Base-by-base conservation (phyloP, 2,329 filamentous ascomycete species). In the Rugonectria rugulosa region DNA sequence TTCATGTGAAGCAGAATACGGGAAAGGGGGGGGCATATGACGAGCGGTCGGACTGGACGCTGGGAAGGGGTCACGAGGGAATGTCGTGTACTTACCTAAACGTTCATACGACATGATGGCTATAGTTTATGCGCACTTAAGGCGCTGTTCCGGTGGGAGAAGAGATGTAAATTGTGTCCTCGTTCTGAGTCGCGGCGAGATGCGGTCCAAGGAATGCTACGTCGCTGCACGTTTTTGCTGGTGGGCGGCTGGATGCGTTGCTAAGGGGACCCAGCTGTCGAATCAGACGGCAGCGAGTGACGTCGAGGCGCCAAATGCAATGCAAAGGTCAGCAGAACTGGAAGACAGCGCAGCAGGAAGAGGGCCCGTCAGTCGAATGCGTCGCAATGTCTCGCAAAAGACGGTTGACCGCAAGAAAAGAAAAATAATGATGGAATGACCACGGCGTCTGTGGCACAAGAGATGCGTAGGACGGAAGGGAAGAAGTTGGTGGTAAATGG, bases 41-140 rank as follows among this genome's bases (percentile, higher is more conserved):
- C 29, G 12, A 32, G 5, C n/a, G 29, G 10, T 14, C 12, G 29
- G 7, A 14, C n/a, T n/a, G 50, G 54, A 20, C 43, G 54, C 48
- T 53, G 52, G 55, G 47, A 50, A 56, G 59, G 57, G 53, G 53
- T 62, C 48, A 51, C 40, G 46, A 51, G 56, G 60, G 54, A 46
- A 26, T 32, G 24, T 23, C 41, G 36, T 38, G 42, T 41, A 85
- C 85, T 78, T 81, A 85, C 88, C 86, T 81, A 91, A 75, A 67
- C 87, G 86, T 79, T 90, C 89, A 79, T 91, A 91, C 72, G 86
- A 84, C 87, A 90, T 90, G 76, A 72, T 76, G 49, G 66, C 58
- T 59, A 29, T 48, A 47, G 61, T 61, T 56, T 56, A 59, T 60
- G 65, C 65, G 65, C 65, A 64, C 60, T 55, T 32, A 55, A 53